A percentile compares a stretch with the other conserved stretches of the same genome.
Evolutionary conservation across 106 monocot species (phyloP).

Genomic region (Narthecium ossifragum): DNA sequence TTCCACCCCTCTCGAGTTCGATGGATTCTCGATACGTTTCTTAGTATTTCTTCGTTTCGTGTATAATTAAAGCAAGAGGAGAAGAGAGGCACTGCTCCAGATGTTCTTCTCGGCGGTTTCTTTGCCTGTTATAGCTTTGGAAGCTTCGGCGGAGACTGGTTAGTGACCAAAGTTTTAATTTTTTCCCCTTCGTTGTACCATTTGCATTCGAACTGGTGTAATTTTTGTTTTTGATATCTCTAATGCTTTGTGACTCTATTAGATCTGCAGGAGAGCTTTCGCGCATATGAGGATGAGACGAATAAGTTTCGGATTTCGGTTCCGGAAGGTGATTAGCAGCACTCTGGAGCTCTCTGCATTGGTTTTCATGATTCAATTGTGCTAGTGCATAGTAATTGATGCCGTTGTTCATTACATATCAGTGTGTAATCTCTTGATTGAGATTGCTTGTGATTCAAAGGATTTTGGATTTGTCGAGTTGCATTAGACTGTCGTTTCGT

Average conservation of each 20-base stretch:
- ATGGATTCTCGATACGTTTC: neutral
- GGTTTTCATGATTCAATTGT: neutral
- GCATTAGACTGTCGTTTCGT: neutral
- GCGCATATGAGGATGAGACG: constrained; percentile 52
- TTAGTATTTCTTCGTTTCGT: neutral
- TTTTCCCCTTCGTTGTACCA: no score
- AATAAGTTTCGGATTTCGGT: constrained; percentile 62
- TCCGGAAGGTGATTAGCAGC: constrained; percentile 51
- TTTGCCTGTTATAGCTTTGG: constrained; percentile 18
- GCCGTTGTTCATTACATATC: neutral
- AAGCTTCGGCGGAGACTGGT: constrained; percentile 43
- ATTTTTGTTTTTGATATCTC: constrained; percentile 3
- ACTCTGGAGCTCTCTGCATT: no score
- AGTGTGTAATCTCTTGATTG: neutral
- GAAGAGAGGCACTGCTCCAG: constrained; percentile 47
- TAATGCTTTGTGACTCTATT: no score
- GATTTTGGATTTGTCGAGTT: neutral
- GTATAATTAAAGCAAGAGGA: neutral
- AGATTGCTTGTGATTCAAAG: neutral
- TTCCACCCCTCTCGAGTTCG: neutral
- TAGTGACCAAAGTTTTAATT: neutral
- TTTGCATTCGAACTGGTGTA: neutral
- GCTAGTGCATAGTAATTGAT: neutral
- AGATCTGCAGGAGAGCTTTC: constrained; percentile 45
- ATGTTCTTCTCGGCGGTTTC: constrained; percentile 31